Evolutionary conservation across 306 rosid species (phyloP), one percentile per base, ranked within the genome.

Genomic region (Gastrolobium villosum): DNA sequence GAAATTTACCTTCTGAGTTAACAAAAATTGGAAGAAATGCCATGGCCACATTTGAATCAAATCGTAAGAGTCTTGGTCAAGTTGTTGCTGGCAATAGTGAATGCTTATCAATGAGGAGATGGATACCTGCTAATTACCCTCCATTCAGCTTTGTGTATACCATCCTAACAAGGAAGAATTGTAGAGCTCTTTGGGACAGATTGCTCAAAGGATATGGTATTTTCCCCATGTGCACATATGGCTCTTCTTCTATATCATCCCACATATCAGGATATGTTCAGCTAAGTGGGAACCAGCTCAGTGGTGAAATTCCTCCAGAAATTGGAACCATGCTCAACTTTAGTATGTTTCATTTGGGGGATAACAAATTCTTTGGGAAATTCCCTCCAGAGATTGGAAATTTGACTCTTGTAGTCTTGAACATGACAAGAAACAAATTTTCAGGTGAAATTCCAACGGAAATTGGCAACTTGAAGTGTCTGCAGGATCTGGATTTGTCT

Each of bases 91-190:
- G 92, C 5, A 87, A 92, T 1, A 93, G 96, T 32, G 98, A 90
- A 70, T 94, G 98, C 67, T 66, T 72, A 30, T 77, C 91, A 34
- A 92, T 94, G 97, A 90, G 0, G 86, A 90, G 97, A 76, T 94
- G 98, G 98, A 87, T 94, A 62, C 98, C 98, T 68, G 98, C 93
- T 54, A 80, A 94, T 64, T 94, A 92, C 85, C 92, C 96, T 79
- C 98, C 97, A 55, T 94, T 90, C 80, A 92, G 86, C 43, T 94
- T 92, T 82, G 91, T 80, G 65, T 88, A 92, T 61, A 76, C 79
- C 31, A 86, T 94, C 45, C 89, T 94, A 5, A 94, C 95, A 36
- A 84, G 94, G 81, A 94, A 86, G 84, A 94, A 78, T 83, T 94
- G 98, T 61, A 85, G 90, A 77, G 68, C 81, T 78, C 82, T 89